Base-by-base conservation (phyloP, 768 basidiomycete genomes). In the Leccinum longicurvipes region DNA sequence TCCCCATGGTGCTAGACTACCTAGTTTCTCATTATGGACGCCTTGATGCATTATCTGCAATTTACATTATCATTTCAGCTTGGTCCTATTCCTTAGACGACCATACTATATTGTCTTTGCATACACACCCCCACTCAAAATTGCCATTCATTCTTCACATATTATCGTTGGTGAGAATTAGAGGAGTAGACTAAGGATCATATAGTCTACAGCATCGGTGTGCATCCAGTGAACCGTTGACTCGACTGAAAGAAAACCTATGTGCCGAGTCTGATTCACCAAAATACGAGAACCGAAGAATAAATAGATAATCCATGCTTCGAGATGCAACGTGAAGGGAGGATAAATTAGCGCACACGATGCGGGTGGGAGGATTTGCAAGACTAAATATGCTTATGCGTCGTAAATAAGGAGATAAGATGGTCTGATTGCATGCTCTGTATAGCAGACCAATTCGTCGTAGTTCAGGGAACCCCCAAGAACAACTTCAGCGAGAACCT, bases 321-420 rank as follows among this genome's bases (percentile, higher is more conserved):
- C 3, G 2, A 46, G 41, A 51, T 51, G 53, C 28, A 19, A 31
- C 6, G 9, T 12, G n/a, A 24, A 36, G 29, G 10, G 7, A 50
- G 19, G 10, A 57, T 59, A 55, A 53, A 15, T 61, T 56, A 55
- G 23, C 28, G 21, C 10, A 23, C 29, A 39, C n/a, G 24, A 23
- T 1, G 7, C 14, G 25, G 28, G 27, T 7, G 6, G 0, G 8
- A 31, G 51, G 32, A 5, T 3, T 31, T 15, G 50, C 3, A 3
- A 44, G 39, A n/a, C 7, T 6, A 24, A 15, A 0, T 45, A n/a
- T 11, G 0, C 24, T 67, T 27, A 72, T 34, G 76, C 76, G 53
- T 87, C 85, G 57, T 87, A 89, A 70, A 87, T 78, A 25, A 89
- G 81, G 32, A 89, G 73, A 64, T 83, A 89, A 15, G 86, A 85